Conservation (phyloP, 176 grass and related monocot genomes). For the Aegilops speltoides region DNA sequence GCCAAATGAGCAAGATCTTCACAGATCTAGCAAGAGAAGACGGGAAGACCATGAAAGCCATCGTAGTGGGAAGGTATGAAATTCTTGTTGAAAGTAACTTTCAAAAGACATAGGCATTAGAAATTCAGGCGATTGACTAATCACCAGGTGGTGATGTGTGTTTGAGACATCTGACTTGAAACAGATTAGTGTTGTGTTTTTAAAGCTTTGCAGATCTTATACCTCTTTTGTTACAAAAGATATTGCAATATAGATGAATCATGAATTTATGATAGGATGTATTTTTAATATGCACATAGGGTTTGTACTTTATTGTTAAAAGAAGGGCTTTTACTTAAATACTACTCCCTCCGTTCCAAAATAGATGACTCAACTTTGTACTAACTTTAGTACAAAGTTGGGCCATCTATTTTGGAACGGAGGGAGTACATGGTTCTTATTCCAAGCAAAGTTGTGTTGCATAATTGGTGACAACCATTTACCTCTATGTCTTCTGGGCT, state of each 20-base stretch:
- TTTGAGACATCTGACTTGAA: conserved; percentile 7
- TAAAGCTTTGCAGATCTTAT: conserved; percentile 2
- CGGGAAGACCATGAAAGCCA: conserved; percentile 58
- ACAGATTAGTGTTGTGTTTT: conserved; percentile 3
- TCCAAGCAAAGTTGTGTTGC: not conserved
- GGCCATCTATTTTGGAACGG: too few species aligned
- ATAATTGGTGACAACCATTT: conserved; percentile 21
- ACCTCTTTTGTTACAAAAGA: conserved; percentile 3
- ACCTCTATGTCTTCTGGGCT: not conserved
- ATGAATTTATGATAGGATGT: conserved; percentile 6
- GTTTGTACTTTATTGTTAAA: not conserved
- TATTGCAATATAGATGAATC: conserved; percentile 1
- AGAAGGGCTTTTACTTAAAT: not conserved
- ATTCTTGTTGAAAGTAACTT: conserved; percentile 37
- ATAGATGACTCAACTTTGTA: too few species aligned
- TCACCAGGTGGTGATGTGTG: conserved; percentile 2
- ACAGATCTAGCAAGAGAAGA: conserved; percentile 70
- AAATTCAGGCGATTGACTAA: not conserved
- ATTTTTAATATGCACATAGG: conserved; percentile 16
- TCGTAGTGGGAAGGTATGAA: conserved; percentile 79
- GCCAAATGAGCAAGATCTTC: conserved; percentile 51
- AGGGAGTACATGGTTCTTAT: not conserved
- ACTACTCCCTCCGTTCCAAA: too few species aligned
- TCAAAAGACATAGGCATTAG: conserved; percentile 15
- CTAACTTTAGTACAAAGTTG: too few species aligned